phyloP scores from a whole-genome alignment of 305 asterid genomes.

The Petunia hybrid region DNA sequence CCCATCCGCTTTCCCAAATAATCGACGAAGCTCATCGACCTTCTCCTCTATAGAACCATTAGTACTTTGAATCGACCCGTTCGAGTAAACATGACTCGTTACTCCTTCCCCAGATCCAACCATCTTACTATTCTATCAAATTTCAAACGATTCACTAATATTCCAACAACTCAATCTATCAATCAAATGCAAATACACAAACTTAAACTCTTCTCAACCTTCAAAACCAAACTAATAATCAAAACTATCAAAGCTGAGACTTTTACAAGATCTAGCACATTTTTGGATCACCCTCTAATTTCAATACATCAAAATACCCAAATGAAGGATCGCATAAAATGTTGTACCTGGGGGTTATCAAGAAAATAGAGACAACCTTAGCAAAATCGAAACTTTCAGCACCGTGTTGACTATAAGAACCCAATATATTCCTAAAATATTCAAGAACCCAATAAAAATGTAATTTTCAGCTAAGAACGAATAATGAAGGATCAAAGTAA shows the following conservation, averaged over 20 bases:
- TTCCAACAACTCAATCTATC: constrained; percentile 33
- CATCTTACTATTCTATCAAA: constrained; percentile 45
- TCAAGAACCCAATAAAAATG: background rate
- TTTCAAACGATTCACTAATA: constrained; percentile 30
- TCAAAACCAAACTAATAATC: constrained; percentile 29
- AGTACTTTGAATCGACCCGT: constrained; percentile 53
- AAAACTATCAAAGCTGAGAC: constrained; percentile 29
- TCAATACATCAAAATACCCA: constrained; percentile 42
- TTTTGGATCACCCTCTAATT: constrained; percentile 23
- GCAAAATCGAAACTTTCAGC: constrained; percentile 31
- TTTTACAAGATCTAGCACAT: constrained; percentile 30
- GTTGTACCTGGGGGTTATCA: constrained; percentile 30
- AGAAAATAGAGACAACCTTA: constrained; percentile 33
- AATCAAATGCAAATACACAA: constrained; percentile 28
- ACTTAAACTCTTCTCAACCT: constrained; percentile 26
- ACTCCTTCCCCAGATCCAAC: constrained; percentile 50
- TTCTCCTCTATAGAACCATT: constrained; percentile 70
- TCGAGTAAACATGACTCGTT: constrained; percentile 40
- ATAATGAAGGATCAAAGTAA: background rate
- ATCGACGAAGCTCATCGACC: constrained; percentile 67
- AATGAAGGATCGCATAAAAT: constrained; percentile 32
- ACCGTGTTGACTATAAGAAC: constrained; percentile 32
- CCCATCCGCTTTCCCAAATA: constrained; percentile 75
- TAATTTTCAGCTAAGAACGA: background rate
- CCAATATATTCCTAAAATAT: background rate